Conservation (phyloP, 2,329 filamentous ascomycete species). For the Lachnellula subtilissima region DNA sequence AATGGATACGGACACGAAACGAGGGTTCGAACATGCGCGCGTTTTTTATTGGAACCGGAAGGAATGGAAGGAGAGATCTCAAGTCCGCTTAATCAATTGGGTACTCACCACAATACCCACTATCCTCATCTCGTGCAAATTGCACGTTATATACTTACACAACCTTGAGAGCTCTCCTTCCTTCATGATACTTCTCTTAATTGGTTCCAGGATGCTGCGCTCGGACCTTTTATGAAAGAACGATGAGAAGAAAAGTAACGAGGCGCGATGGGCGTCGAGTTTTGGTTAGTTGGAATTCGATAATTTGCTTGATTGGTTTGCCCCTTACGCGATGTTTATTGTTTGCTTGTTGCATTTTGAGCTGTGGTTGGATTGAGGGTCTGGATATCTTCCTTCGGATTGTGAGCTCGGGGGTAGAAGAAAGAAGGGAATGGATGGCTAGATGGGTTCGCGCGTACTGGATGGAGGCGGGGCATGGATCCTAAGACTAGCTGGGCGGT, state of each 20-base stretch:
- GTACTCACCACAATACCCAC: background rate
- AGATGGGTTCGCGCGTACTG: no score
- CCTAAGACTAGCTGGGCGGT: no score
- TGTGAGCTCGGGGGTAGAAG: no score
- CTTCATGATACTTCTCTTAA: constrained; percentile 4
- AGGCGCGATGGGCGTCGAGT: background rate
- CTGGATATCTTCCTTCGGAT: no score
- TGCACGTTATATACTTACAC: background rate
- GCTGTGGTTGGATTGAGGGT: no score
- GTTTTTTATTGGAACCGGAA: background rate
- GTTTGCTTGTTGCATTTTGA: no score
- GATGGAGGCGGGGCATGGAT: no score
- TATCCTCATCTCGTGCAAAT: background rate
- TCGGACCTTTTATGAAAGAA: constrained; percentile 2
- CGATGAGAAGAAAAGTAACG: constrained; percentile 4
- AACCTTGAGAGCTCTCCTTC: background rate
- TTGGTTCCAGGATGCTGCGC: background rate
- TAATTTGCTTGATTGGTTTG: no score
- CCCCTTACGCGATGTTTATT: no score
- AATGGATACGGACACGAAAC: background rate
- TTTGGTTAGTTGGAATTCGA: background rate
- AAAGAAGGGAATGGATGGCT: no score
- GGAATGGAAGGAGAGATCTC: background rate
- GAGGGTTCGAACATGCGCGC: background rate
- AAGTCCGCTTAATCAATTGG: background rate